Evolutionary conservation across 352 stramenopile genomes (phyloP), one percentile per base, ranked within the genome.

Genomic region (Phytophthora multivora): DNA sequence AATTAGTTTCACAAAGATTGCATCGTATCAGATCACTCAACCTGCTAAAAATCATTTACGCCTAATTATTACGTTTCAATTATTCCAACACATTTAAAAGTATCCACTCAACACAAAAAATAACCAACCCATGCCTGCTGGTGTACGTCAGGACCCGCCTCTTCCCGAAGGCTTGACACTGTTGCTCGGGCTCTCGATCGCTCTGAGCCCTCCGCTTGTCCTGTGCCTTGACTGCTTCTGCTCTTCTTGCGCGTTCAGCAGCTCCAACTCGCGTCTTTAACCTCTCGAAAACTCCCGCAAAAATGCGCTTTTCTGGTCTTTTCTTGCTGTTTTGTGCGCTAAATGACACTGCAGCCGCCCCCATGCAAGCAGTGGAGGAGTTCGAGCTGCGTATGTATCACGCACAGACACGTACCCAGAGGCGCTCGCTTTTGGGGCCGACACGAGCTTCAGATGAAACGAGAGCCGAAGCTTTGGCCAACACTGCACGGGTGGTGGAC

Each of bases 401-500:
- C 16, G 49, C 60, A 57, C 43, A 73, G 53, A 64, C 46, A 12
- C 69, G 63, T 41, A 74, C 52, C 3, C 53, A 69, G 15, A 59
- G 65, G 19, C 59, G 67, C 4, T 23, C 35, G 4, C 38, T 68
- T 10, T 59, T 88, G 3, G 82, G 85, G 0, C 80, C 85, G 8
- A 62, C 61, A 28, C 76, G 83, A 30, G 40, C 51, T 4, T 90
- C 82, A 11, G 54, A 82, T 16, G 59, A 71, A 21, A 72, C 65
- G 7, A 73, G 80, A 19, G 71, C 73, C 0, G 43, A 75, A 12
- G 82, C 85, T 54, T 52, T 91, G 16, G 65, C 48, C n/a, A 46
- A 62, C 0, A 89, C 77, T 15, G 59, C 62, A 30, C 58, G 59
- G 31, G 43, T 90, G 13, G 56, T 91, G 2, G 68, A 79, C n/a